Evolutionary conservation across 345 rosid genomes (phyloP).

Genomic region (Populus nigra): DNA sequence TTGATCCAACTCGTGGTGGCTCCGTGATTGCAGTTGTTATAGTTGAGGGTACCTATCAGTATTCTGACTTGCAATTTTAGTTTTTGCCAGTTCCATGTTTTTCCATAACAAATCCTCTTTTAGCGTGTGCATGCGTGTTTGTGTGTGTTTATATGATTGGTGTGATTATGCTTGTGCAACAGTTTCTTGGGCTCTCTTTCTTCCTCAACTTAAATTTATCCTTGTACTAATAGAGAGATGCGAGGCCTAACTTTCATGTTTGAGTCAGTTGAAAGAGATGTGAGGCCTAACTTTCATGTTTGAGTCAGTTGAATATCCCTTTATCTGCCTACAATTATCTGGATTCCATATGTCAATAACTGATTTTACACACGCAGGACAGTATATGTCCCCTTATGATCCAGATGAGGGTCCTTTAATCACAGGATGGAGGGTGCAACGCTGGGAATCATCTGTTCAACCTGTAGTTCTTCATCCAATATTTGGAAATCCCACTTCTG

Average conservation of each 20-base stretch:
- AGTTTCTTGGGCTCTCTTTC: background rate
- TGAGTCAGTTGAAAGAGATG: background rate
- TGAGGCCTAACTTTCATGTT: background rate
- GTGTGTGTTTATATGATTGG: background rate
- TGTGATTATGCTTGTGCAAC: background rate
- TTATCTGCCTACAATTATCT: background rate
- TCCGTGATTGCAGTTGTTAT: constrained; percentile 97
- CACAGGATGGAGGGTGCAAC: constrained; percentile 99
- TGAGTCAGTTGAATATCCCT: background rate
- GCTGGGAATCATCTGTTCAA: constrained; percentile 98
- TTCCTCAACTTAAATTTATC: background rate
- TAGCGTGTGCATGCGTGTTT: background rate
- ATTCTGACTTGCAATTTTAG: background rate
- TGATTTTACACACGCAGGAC: constrained; percentile 53
- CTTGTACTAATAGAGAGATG: background rate
- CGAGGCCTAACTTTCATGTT: background rate
- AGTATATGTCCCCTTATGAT: constrained; percentile 98
- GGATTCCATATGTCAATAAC: constrained; percentile 5
- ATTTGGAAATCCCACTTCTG: constrained; percentile 89
- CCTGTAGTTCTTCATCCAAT: constrained; percentile 96
- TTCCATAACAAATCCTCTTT: background rate
- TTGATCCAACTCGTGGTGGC: constrained; percentile 98
- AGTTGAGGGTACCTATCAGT: constrained; percentile 69
- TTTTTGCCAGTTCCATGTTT: background rate
- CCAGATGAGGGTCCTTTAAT: constrained; percentile 99